Base-by-base conservation (phyloP, 1,284 basidiomycete genomes). In the Ganoderma leucocontextum region DNA sequence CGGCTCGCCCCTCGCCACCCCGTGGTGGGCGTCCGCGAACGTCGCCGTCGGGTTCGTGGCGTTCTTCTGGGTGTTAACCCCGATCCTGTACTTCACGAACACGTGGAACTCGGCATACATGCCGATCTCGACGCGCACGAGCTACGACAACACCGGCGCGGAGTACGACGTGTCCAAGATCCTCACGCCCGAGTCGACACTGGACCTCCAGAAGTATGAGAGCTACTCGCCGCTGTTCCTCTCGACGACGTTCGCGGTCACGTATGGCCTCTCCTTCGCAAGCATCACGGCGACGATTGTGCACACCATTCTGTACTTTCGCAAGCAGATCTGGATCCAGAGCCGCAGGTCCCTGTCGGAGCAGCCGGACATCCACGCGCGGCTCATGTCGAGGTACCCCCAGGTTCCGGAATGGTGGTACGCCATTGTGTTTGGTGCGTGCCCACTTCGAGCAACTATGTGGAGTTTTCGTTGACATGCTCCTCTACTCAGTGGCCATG, bases 401-500 rank as follows among this genome's bases (percentile, higher is more conserved):
- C 85, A 89, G 74, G 87, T 90, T 0, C 89, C 89, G 2, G 84
- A 88, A 68, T 91, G 88, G 87, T 87, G 84, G 77, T 80, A 78
- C 63, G 81, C 76, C 3, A 70, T 81, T 60, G 79, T 94, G 66
- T 90, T 94, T 52, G 68, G 88, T 68, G 67, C 84, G 69, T 86
- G 63, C 44, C 12, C 19, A 8, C 25, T 80, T 91, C 68, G 77
- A 81, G 0, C 82, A 83, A 12, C 22, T 22, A 19, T 71, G 78
- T 59, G 25, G 71, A 39, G 6, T 13, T 35, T 25, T 13, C 7
- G n/a, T 38, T 2, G 15, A 22, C 44, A 15, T 35, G 10, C 33
- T 36, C 19, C 2, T 17, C 0, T 36, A 38, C 25, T 6, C 64
- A 79, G 86, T 78, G 59, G 68, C 83, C 60, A 86, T 85, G 72